phyloP scores from a whole-genome alignment of 495 filamentous ascomycete species.

The Annulohypoxylon nitens region DNA sequence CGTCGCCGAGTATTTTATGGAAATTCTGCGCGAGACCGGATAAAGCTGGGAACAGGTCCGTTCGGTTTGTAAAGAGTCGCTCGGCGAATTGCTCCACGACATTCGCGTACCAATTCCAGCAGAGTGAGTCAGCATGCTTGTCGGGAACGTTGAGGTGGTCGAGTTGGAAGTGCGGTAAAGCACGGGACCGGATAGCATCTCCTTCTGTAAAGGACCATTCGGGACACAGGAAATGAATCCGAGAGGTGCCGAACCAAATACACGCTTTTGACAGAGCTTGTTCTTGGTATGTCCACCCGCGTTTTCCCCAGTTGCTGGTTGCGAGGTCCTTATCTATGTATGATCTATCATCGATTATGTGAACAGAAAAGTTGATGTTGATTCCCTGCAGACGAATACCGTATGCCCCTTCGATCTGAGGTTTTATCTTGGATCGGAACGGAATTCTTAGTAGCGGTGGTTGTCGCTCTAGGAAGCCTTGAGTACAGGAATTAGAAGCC shows the following conservation, averaged over 20 bases:
- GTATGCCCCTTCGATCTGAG: not conserved
- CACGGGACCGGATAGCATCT: not conserved
- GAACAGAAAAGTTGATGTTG: not conserved
- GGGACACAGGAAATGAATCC: not conserved
- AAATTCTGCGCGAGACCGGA: slow-evolving; percentile 4
- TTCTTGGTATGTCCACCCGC: not conserved
- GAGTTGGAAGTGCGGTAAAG: not conserved
- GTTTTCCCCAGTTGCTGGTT: not conserved
- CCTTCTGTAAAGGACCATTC: not conserved
- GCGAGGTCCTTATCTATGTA: not conserved
- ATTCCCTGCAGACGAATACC: not conserved
- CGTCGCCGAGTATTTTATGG: not conserved
- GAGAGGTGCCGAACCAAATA: not conserved
- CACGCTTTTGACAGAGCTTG: not conserved
- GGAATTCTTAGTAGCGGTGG: not conserved
- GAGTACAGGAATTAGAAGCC: not conserved
- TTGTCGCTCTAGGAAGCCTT: not conserved
- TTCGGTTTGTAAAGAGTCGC: not conserved
- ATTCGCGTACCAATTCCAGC: not conserved
- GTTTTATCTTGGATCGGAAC: not conserved
- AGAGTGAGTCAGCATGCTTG: not conserved
- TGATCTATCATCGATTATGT: not conserved
- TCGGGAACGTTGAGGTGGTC: not conserved
- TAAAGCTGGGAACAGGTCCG: not conserved
- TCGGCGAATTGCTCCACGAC: not conserved